Percentiles rank a stretch among this genome's conserved stretches.
phyloP scores from a whole-genome alignment of 257 asterid genomes.

The Linderniella brevidens region DNA sequence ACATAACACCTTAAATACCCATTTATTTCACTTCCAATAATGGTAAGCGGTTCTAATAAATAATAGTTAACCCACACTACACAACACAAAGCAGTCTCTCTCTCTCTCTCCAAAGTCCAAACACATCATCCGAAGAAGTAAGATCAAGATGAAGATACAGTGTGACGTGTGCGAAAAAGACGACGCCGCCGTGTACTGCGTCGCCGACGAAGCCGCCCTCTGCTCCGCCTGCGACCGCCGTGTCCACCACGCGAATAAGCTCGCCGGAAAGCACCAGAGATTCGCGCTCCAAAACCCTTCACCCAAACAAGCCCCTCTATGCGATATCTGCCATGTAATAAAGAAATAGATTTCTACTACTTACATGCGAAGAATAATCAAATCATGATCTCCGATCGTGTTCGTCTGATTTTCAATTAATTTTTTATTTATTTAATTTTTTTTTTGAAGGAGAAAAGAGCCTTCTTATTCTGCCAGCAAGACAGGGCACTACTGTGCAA shows the following conservation, averaged over 20 bases:
- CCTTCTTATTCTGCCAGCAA: slow-evolving; percentile 79
- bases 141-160: slow-evolving; percentile 57
- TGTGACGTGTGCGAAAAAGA: slow-evolving; percentile 75
- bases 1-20: neutral
- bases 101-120: too few species aligned
- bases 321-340: slow-evolving; percentile 79
- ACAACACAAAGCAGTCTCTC: too few species aligned
- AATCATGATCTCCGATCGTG: too few species aligned
- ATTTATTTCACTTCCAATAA: too few species aligned
- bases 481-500: slow-evolving; percentile 82
- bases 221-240: slow-evolving; percentile 87
- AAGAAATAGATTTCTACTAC: too few species aligned
- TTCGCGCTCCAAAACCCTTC: slow-evolving; percentile 56
- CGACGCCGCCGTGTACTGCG: slow-evolving; percentile 51
- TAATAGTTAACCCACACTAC: too few species aligned
- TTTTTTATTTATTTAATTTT: neutral
- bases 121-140: too few species aligned
- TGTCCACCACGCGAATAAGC: slow-evolving; percentile 93
- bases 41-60: too few species aligned
- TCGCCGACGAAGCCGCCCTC: slow-evolving; percentile 82
- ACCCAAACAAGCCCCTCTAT: slow-evolving; percentile 41
- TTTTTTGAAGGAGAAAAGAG: slow-evolving; percentile 48
- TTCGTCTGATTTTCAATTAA: neutral
- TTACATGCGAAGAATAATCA: neutral
- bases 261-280: slow-evolving; percentile 77